Evolutionary conservation across 2,329 filamentous ascomycete genomes (phyloP), one percentile per base, ranked within the genome.

Genomic region (Akanthomyces muscarius): DNA sequence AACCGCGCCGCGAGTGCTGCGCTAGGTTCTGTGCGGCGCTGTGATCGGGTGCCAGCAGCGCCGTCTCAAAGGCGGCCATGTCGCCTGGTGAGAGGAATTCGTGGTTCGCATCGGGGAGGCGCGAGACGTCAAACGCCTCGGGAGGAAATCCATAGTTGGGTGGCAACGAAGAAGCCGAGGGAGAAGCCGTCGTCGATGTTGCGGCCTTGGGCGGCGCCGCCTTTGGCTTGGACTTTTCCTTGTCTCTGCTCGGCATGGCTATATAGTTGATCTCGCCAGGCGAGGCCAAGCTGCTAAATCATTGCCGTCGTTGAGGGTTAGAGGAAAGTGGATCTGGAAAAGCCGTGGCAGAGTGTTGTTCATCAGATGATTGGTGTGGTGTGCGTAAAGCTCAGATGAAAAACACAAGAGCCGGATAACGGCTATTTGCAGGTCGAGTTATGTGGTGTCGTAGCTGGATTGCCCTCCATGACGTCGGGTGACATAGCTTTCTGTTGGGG

Each of bases 1-100:
- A 79, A 53, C 89, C 87, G 55, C 38, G 59, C 30, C 48, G 55
- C 41, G 28, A 25, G 13, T 58, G 47, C 45, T 52, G 61, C 21
- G 50, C 48, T 16, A 47, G 41, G n/a, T 18, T 28, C 30, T 63
- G 61, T n/a, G 53, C 21, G 14, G 83, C 87, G 42, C 89, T 87
- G 47, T 88, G 85, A 65, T 96, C 92, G 0, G 93, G 92, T 1
- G 90, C 91, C n/a, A 86, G 84, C 10, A 97, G 83, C 8, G 94
- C 94, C 64, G 85, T 86, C 65, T 89, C 88, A 74, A 98, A 98
- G 61, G 89, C 88, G 44, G 84, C 81, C 38, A 97, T 80, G 71
- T 96, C 89, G 64, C 86, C 86, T 47, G 87, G 80, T 51, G 84
- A 77, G 68, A 96, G 81, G 73, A 97, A 97, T 63, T 95, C 87